Evolutionary conservation across 257 asterid genomes (phyloP).

Genomic region (Solanum acaule): DNA sequence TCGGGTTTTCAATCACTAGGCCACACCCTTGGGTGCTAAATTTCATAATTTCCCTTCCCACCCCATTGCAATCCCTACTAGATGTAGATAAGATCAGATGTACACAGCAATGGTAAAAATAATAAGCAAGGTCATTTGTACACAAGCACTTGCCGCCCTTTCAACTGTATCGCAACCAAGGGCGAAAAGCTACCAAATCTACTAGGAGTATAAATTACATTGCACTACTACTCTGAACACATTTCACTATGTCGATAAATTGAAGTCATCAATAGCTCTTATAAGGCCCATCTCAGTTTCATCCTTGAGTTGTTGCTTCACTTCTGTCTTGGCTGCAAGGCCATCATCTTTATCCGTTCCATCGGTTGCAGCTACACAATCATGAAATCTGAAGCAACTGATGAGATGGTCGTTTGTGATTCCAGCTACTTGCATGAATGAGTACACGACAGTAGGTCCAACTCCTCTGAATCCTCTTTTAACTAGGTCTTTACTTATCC

Average conservation of each 20-base stretch:
- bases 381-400: slow-evolving; percentile 72
- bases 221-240: slow-evolving; percentile 2
- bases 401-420: slow-evolving; percentile 83
- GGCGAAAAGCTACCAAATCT: neutral
- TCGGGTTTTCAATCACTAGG: too few species aligned
- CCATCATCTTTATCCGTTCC: slow-evolving; percentile 28
- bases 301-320: slow-evolving; percentile 34
- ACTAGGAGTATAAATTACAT: slow-evolving; percentile 16
- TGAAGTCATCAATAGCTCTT: slow-evolving; percentile 47
- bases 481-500: slow-evolving; percentile 86
- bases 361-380: slow-evolving; percentile 41
- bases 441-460: slow-evolving; percentile 90
- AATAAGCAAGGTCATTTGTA: slow-evolving; percentile 23
- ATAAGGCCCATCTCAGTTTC: slow-evolving; percentile 34
- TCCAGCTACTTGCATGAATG: slow-evolving; percentile 94
- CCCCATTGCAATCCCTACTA: neutral
- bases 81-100: slow-evolving; percentile 1
- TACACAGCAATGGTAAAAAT: slow-evolving; percentile 15
- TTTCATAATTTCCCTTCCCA: neutral
- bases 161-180: neutral
- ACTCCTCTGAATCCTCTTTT: slow-evolving; percentile 94
- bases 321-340: slow-evolving; percentile 18
- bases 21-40: neutral
- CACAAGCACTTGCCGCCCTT: slow-evolving; percentile 16
- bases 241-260: slow-evolving; percentile 35